A percentile compares a stretch with the other conserved stretches of the same genome.
phyloP scores from a whole-genome alignment of 2,329 filamentous ascomycete species.

The Colletotrichum viniferum region DNA sequence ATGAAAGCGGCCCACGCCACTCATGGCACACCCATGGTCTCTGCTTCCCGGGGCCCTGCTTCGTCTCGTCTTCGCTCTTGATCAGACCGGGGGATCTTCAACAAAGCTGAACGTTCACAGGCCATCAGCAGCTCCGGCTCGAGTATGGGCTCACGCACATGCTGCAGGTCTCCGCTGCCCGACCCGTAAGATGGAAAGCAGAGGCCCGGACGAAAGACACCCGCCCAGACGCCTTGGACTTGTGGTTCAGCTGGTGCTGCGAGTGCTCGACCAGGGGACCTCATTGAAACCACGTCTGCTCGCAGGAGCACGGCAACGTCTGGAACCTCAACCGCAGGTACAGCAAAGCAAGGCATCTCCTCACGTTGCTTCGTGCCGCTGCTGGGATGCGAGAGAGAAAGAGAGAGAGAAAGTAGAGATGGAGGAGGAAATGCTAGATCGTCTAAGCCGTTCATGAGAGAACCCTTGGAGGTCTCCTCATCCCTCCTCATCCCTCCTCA shows the following conservation, averaged over 20 bases:
- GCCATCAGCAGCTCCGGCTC: neutral
- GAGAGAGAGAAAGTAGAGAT: neutral
- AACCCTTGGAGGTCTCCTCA: constrained; percentile 2
- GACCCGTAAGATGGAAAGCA: neutral
- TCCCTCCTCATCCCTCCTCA: neutral
- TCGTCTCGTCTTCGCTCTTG: constrained; percentile 16
- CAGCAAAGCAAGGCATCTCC: neutral
- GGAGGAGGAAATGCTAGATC: neutral
- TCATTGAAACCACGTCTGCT: constrained; percentile 15
- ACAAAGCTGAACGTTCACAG: neutral
- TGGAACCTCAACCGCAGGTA: neutral
- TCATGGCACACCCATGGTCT: neutral
- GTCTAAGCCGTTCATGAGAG: constrained; percentile 7
- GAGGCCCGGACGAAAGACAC: neutral
- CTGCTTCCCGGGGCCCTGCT: neutral
- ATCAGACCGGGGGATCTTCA: neutral
- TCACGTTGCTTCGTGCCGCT: neutral
- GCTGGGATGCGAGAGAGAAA: neutral
- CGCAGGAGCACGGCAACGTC: constrained; percentile 3
- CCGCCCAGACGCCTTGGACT: neutral
- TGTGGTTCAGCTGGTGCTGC: neutral
- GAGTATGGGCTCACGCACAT: constrained; percentile 11
- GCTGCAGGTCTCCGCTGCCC: constrained; percentile 12
- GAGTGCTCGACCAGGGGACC: constrained; percentile 2
- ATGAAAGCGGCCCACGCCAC: constrained; percentile 13